Base-by-base conservation (phyloP, 2,329 filamentous ascomycete genomes). In the Calycina herbarum region DNA sequence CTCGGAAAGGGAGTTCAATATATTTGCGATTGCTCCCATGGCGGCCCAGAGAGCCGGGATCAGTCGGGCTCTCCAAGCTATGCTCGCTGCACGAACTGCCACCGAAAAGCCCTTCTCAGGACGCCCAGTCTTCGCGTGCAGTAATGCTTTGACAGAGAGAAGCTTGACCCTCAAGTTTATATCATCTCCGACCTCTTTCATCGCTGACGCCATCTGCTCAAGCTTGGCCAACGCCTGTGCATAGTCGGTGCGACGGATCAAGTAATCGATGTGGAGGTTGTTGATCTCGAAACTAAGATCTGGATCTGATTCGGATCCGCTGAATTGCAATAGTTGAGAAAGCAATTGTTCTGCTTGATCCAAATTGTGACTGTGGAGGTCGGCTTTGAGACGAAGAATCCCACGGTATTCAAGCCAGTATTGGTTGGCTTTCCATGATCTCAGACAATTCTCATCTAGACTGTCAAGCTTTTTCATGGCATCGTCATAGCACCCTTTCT, bases 371-470 rank as follows among this genome's bases (percentile, higher is more conserved):
- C 71, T 81, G 64, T 87, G 83, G 6, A 93, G 79, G 68, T 89
- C 86, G 65, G 83, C 81, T 69, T 84, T 86, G 10, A 92, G 78
- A 72, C 87, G 88, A 65, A 92, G 81, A 56, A 93, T 82, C 4
- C 85, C 88, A 15, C 86, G 82, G 74, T 89, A 90, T 64, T 87
- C 87, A 69, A 85, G 80, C 81, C 90, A 87, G 74, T 90, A 89
- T 71, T 96, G 92, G 69, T 89, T 88, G 20, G 90, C 84, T 76
- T 93, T 96, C 76, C 94, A 85, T 0, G 91, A 89, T 3, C 90
- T 87, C 48, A 91, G 81, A 3, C 84, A 80, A 65, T 89, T 85
- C 2, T 83, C 79, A 61, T 89, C 83, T 20, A 93, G 77, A 33
- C 80, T 79, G 62, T 89, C 83, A 57, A 94, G 79, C 31, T 82